A percentile compares a stretch with the other conserved stretches of the same genome.
These are phyloP conservation scores for Cenococcum geophilum DNA, from an alignment of 495 filamentous ascomycete genomes.

Conservation along the genomic window DNA sequence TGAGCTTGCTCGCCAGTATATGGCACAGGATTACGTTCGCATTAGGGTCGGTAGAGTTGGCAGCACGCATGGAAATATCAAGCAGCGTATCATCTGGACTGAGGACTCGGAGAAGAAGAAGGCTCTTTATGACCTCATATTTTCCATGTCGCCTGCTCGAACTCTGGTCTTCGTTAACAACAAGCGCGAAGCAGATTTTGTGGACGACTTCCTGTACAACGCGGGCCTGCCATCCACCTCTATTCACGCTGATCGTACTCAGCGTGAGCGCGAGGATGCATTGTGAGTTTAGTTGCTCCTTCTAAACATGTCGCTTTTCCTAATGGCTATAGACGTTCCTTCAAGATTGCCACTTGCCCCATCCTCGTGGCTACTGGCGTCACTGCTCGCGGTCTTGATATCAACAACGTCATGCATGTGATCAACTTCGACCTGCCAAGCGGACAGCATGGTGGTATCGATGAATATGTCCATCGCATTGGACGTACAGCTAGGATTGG, in stretches of 20 bases:
- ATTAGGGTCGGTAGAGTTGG: slow-evolving; percentile 82
- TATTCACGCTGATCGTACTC: slow-evolving; percentile 80
- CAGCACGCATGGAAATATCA: slow-evolving; percentile 68
- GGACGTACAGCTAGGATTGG: slow-evolving; percentile 94
- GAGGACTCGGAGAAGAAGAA: slow-evolving; percentile 58
- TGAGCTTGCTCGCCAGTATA: slow-evolving; percentile 64
- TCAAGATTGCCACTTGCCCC: slow-evolving; percentile 65
- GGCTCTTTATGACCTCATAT: slow-evolving; percentile 65
- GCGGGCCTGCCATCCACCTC: slow-evolving; percentile 70
- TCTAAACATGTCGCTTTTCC: slow-evolving; percentile 21
- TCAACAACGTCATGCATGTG: slow-evolving; percentile 78
- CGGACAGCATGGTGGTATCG: slow-evolving; percentile 68
- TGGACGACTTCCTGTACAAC: slow-evolving; percentile 87
- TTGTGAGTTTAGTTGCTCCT: slow-evolving; percentile 50
- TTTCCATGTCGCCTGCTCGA: slow-evolving; percentile 60
- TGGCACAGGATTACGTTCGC: slow-evolving; percentile 64
- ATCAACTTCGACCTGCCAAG: slow-evolving; percentile 87
- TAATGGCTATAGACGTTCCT: slow-evolving; percentile 54
- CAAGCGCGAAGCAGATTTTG: slow-evolving; percentile 63
- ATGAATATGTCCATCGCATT: slow-evolving; percentile 92
- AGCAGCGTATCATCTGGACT: slow-evolving; percentile 63
- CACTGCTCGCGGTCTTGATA: slow-evolving; percentile 83
- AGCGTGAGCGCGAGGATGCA: slow-evolving; percentile 88
- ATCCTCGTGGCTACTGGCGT: slow-evolving; percentile 82
- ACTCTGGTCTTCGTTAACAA: slow-evolving; percentile 88